These are phyloP conservation scores for Zymoseptoria crescenta DNA, from an alignment of 2,329 filamentous ascomycete genomes.

Conservation along the genomic window DNA sequence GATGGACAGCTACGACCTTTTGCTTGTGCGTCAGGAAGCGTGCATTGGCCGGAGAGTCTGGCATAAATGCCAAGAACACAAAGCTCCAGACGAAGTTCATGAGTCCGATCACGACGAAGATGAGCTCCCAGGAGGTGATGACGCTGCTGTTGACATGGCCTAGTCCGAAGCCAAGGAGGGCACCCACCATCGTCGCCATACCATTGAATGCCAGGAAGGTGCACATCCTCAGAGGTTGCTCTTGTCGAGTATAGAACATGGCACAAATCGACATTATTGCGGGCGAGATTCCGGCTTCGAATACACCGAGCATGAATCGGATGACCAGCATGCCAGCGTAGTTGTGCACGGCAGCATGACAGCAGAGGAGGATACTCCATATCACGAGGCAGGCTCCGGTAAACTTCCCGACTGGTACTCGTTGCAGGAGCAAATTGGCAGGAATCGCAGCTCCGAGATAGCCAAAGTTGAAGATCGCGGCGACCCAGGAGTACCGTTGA, in stretches of 20 bases:
- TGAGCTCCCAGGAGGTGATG: slow-evolving; percentile 27
- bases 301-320: slow-evolving; percentile 30
- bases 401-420: slow-evolving; percentile 14
- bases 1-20: slow-evolving; percentile 33
- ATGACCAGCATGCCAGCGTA: slow-evolving; percentile 31
- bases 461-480: slow-evolving; percentile 39
- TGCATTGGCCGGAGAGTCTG: slow-evolving; percentile 45
- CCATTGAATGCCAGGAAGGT: slow-evolving; percentile 19
- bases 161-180: slow-evolving; percentile 25
- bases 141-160: slow-evolving; percentile 12
- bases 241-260: slow-evolving; percentile 30
- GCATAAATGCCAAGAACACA: slow-evolving; percentile 32
- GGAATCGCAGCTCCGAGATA: slow-evolving; percentile 38
- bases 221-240: slow-evolving; percentile 18
- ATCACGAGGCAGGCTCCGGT: slow-evolving; percentile 18
- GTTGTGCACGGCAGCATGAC: slow-evolving; percentile 29
- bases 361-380: slow-evolving; percentile 28
- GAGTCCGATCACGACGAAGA: slow-evolving; percentile 22
- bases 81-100: not conserved
- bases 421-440: slow-evolving; percentile 27
- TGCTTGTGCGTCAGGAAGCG: slow-evolving; percentile 50
- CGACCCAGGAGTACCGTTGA: slow-evolving; percentile 35
- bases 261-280: slow-evolving; percentile 36
- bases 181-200: slow-evolving; percentile 12
- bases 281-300: slow-evolving; percentile 31